A percentile compares a stretch with the other conserved stretches of the same genome.
Conservation (phyloP, 768 basidiomycete genomes). For the Tylopilus intermedius region DNA sequence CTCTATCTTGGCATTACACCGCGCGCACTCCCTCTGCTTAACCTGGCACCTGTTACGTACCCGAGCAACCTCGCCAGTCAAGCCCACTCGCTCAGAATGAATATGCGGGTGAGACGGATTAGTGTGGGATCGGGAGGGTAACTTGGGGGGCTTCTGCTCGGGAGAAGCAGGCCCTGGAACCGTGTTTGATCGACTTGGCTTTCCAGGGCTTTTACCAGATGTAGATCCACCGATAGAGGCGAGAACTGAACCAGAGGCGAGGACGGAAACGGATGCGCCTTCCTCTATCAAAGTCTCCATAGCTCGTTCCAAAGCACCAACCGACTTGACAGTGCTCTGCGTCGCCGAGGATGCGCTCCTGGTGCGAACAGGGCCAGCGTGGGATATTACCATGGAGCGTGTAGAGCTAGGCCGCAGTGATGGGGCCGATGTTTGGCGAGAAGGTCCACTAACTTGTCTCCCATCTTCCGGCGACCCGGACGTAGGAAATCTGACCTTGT, state of each 20-base stretch:
- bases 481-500: conserved; percentile 36
- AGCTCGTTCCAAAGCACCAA: conserved; percentile 42
- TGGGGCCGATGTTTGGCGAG: conserved; percentile 25
- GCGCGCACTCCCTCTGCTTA: conserved; percentile 48
- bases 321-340: conserved; percentile 26
- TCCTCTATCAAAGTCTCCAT: conserved; percentile 52
- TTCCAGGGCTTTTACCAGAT: conserved; percentile 20
- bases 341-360: conserved; percentile 28
- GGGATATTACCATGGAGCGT: conserved; percentile 10
- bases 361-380: conserved; percentile 9
- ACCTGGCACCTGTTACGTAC: conserved; percentile 31
- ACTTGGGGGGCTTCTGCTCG: conserved; percentile 45
- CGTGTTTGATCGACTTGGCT: conserved; percentile 46
- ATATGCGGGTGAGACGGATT: conserved; percentile 37
- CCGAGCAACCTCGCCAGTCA: conserved; percentile 26
- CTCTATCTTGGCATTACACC: conserved; percentile 65
- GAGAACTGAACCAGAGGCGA: conserved; percentile 32
- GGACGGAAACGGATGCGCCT: conserved; percentile 31
- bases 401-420: conserved; percentile 22
- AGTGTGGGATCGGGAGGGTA: conserved; percentile 54
- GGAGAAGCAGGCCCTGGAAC: conserved; percentile 43
- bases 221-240: conserved; percentile 25
- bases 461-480: conserved; percentile 12
- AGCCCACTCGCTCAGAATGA: conserved; percentile 26
- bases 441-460: conserved; percentile 20